Base-by-base conservation (phyloP, 164 flowering plant genomes). In the Annona squamosa region DNA sequence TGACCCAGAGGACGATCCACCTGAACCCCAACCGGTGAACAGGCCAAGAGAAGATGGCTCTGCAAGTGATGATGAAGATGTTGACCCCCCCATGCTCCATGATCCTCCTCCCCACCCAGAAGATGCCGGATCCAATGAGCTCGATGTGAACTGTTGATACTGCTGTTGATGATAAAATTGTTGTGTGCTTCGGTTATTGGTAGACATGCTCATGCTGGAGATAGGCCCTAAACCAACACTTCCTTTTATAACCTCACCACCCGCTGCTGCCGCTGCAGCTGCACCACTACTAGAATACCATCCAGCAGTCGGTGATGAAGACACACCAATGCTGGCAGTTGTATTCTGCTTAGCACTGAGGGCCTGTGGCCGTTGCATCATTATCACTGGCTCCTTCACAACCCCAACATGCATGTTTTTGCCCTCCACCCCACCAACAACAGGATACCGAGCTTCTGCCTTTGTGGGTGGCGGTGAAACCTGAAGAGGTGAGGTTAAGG, bases 341-440 rank as follows among this genome's bases (percentile, higher is more conserved):
- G 78, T 74, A 46, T 48, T 73, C 48, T 77, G 86, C 77, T 86
- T 86, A 46, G 70, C 64, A 74, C 80, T 86, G 17, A 79, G 77
- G 63, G 91, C 78, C 62, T 87, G 90, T 0, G 90, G 88, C 2
- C 90, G 89, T 82, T 91, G 97, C 90, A 87, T 87, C 90, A 90
- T 73, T n/a, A 82, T 83, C 57, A 87, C 84, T 7, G 94, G 91
- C 71, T 90, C 97, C 77, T 90, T 90, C 10, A 82, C 69, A 2
- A 83, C 26, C 57, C 83, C 85, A 41, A 78, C 76, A 52, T 52
- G 59, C 70, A 79, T 87, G 70, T 80, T 72, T 65, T 73, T 82
- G 78, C 84, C 89, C 47, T 74, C 73, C 56, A 86, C 93, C 71
- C 70, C 82, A 46, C 89, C 89, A 71, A 80, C 79, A 48, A 72